Evolutionary conservation across 345 rosid species (phyloP), one percentile per base, ranked within the genome.

Genomic region (Litchi chinensis): DNA sequence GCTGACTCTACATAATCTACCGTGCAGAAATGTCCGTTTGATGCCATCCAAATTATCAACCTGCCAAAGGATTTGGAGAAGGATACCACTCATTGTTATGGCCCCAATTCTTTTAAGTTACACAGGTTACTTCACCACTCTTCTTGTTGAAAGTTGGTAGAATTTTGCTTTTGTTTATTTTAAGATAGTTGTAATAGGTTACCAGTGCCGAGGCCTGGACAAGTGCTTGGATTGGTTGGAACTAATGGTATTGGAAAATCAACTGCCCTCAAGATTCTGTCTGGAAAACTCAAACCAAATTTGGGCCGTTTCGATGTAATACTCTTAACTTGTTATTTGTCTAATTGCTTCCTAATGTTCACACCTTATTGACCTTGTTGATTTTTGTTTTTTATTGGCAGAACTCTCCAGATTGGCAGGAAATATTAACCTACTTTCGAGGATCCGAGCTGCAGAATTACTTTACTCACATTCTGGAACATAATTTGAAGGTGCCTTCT

Each of bases 321-420:
- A 10, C 40, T 43, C 16, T 54, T 11, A 59, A 32, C 37, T 80
- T 56, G 54, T 76, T 56, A 22, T n/a, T 32, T 85, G 16, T 32
- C 48, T 83, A 70, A 54, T 72, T 19, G 41, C 39, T 62, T 13
- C 15, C 69, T 39, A 6, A 28, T 78, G 32, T 44, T 68, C 75
- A 32, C 37, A 32, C 4, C 40, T 72, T 79, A 50, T 71, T 74
- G 24, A 19, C 41, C 32, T 74, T 78, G 39, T 21, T 26, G 65
- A 54, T 32, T 32, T 32, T 32, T 32, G 22, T 79, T 43, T 48
- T 48, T 66, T 32, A 32, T 32, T 3, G 37, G 70, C 94, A 96
- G 99, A 96, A 83, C 67, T 98, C 99, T 86, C 99, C 99, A 26
- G 98, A 96, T 85, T 96, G 99, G 99, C 99, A 94, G 83, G 99